Percentiles rank a stretch among this genome's conserved stretches.
Evolutionary conservation across 768 basidiomycete species (phyloP).

Genomic region (Phanerochaete sordida): DNA sequence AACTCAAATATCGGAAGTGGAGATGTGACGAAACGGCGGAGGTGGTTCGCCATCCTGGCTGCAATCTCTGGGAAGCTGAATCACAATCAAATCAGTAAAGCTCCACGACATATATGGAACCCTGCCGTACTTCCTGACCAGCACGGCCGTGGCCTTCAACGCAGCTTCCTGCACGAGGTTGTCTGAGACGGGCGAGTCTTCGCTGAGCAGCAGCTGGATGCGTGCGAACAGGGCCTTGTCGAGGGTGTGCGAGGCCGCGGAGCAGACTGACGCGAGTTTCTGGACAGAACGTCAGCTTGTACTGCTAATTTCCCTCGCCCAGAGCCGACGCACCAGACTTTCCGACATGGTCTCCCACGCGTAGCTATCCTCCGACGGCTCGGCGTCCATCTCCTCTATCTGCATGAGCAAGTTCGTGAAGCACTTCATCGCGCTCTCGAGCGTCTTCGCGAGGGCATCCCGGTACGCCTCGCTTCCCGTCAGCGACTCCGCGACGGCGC

Average conservation of each 20-base stretch:
- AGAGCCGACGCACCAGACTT: slow-evolving; percentile 56
- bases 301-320: background rate
- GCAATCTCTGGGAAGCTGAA: slow-evolving; percentile 81
- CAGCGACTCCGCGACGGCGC: slow-evolving; percentile 42
- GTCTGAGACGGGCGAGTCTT: slow-evolving; percentile 77
- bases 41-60: slow-evolving; percentile 64
- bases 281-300: slow-evolving; percentile 24
- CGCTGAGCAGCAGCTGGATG: slow-evolving; percentile 73
- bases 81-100: too few species aligned
- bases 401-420: slow-evolving; percentile 76
- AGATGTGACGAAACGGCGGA: slow-evolving; percentile 85
- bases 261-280: slow-evolving; percentile 87
- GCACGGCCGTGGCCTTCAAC: slow-evolving; percentile 76
- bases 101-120: too few species aligned
- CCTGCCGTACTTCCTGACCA: slow-evolving; percentile 75
- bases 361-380: slow-evolving; percentile 82
- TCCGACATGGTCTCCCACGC: slow-evolving; percentile 93
- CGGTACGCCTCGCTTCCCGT: slow-evolving; percentile 27
- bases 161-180: slow-evolving; percentile 88
- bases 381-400: slow-evolving; percentile 78
- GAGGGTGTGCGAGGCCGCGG: slow-evolving; percentile 63
- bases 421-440: slow-evolving; percentile 66
- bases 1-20: slow-evolving; percentile 87
- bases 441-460: slow-evolving; percentile 39
- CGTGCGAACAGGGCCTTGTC: slow-evolving; percentile 67